Conservation (phyloP, 108 stramenopile species). For the Skeletonema potamos region DNA sequence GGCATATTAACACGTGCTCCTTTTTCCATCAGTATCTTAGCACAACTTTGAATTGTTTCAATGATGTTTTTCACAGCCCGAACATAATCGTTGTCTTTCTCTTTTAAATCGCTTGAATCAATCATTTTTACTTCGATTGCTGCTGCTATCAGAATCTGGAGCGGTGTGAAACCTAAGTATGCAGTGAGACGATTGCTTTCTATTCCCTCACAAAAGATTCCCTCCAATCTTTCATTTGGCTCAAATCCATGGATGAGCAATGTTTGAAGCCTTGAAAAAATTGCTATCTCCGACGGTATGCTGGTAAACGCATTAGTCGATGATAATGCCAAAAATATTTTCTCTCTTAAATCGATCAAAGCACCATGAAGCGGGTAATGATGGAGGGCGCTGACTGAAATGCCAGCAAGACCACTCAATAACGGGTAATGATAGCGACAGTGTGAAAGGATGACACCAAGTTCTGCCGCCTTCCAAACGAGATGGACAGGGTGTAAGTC, state of each 20-base stretch:
- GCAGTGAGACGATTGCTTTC: slow-evolving; percentile 34
- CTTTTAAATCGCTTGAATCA: slow-evolving; percentile 15
- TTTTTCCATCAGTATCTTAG: slow-evolving; percentile 50
- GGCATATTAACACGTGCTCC: slow-evolving; percentile 65
- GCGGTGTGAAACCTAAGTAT: slow-evolving; percentile 74
- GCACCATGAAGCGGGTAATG: slow-evolving; percentile 75
- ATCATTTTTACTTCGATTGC: slow-evolving; percentile 31
- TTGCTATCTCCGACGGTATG: slow-evolving; percentile 4
- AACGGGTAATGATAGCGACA: slow-evolving; percentile 58
- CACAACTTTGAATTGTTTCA: slow-evolving; percentile 36
- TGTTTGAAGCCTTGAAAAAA: slow-evolving; percentile 46
- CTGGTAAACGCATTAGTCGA: background rate
- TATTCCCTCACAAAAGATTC: slow-evolving; percentile 35
- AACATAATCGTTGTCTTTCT: slow-evolving; percentile 25
- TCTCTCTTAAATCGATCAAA: slow-evolving; percentile 47
- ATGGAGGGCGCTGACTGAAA: slow-evolving; percentile 56
- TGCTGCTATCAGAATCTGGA: slow-evolving; percentile 66
- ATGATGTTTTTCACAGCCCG: slow-evolving; percentile 21
- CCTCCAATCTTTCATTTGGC: slow-evolving; percentile 76
- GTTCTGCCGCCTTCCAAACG: slow-evolving; percentile 52
- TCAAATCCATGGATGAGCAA: slow-evolving; percentile 71
- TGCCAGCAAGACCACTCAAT: slow-evolving; percentile 25
- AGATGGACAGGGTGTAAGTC: slow-evolving; percentile 51
- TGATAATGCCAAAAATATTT: slow-evolving; percentile 19
- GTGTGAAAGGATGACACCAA: slow-evolving; percentile 49